Evolutionary conservation across 345 rosid genomes (phyloP), one percentile per base, ranked within the genome.

Genomic region (Odontarrhena argentea): DNA sequence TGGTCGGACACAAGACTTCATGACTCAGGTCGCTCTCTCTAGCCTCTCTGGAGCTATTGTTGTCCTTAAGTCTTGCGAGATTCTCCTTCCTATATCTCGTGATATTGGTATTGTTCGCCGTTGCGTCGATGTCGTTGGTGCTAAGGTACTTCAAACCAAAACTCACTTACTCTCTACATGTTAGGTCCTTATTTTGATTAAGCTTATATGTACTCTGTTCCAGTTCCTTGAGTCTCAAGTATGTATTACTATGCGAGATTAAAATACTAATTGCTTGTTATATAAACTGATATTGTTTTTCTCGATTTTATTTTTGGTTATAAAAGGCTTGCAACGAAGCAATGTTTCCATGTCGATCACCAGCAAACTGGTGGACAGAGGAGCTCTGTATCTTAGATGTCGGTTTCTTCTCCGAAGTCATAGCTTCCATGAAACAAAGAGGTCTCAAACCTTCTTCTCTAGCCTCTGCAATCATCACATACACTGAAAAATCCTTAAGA

Each of bases 351-450:
- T 83, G 95, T 69, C 83, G 96, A 46, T 74, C 91, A 9, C 99
- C 97, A 25, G 83, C 92, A 0, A 91, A 91, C 65, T 94, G 99
- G 99, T 94, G 99, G 99, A 81, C 91, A 2, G 95, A 91, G 73
- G 99, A 91, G 82, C 78, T 94, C 8, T 85, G 95, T 12, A 88
- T 94, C 53, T 66, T 94, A 18, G 88, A 82, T 56, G 46, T 87
- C 0, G 80, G 69, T 24, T 83, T 83, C 65, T 70, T 94, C 36
- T 73, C 82, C 14, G 79, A 77, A 67, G 76, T 88, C 28, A 63
- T 88, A 52, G 26, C 69, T 14, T 74, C 87, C 0, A 91, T 91
- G 95, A 88, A 77, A 45, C 81, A 81, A 55, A 81, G 88, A 46
- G 95, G 96, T 0, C 84, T 91, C 0, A 91, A 87, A 71, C 57